Evolutionary conservation across 2,329 filamentous ascomycete genomes (phyloP).

Genomic region (Neophaeococcomyces aloes): DNA sequence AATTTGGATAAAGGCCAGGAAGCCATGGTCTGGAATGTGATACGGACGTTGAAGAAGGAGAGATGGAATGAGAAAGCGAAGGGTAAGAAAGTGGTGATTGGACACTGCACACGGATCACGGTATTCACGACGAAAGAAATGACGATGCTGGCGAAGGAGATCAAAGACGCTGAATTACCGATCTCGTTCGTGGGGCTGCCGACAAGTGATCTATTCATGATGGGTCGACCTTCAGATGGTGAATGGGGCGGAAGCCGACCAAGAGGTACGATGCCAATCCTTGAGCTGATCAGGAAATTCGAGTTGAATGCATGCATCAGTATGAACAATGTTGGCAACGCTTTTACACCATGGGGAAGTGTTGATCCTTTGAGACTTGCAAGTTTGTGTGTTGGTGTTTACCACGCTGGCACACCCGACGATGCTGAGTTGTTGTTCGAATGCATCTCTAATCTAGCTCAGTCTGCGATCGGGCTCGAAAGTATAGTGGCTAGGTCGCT

Average conservation of each 20-base stretch:
- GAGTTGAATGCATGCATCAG: constrained; percentile 51
- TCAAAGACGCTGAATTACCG: constrained; percentile 42
- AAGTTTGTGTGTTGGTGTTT: constrained; percentile 53
- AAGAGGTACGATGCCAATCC: constrained; percentile 53
- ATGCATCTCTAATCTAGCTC: constrained; percentile 38
- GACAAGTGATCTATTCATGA: constrained; percentile 64
- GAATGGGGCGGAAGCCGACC: constrained; percentile 26
- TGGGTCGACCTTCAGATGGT: constrained; percentile 36
- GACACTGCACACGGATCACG: constrained; percentile 59
- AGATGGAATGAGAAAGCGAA: constrained; percentile 36
- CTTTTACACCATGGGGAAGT: constrained; percentile 60
- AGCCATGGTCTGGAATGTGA: constrained; percentile 45
- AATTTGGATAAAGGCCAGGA: constrained; percentile 44
- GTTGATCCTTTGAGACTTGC: constrained; percentile 56
- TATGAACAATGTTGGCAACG: constrained; percentile 64
- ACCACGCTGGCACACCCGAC: constrained; percentile 52
- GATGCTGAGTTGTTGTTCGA: constrained; percentile 51
- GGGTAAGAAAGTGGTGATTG: constrained; percentile 48
- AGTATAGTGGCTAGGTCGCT: neutral
- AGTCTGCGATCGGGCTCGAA: constrained; percentile 27
- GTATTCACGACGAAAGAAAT: constrained; percentile 44
- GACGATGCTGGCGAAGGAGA: constrained; percentile 36
- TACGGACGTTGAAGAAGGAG: constrained; percentile 40
- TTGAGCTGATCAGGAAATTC: constrained; percentile 49
- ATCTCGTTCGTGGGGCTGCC: constrained; percentile 59